Base-by-base conservation (phyloP, 805 yeast species). In the Wickerhamomyces subpelliculosus region DNA sequence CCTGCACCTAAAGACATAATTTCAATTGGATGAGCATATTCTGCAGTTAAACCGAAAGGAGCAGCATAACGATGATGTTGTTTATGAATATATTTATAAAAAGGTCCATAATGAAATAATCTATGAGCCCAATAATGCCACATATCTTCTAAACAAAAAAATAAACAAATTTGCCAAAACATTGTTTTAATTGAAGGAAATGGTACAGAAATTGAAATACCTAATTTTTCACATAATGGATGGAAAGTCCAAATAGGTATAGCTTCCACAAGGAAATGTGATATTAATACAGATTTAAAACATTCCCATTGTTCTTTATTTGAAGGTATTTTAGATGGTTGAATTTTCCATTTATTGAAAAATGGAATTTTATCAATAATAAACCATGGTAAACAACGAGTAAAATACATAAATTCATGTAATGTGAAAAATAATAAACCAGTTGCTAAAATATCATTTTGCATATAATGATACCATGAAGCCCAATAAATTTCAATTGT, bases 121-220 rank as follows among this genome's bases (percentile, higher is more conserved):
- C 97, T 79, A 65, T 90, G 98, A 60, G 84, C 81, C 84, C 93
- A 84, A 71, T 90, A 90, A 65, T 90, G 98, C 97, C 97, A 93
- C 47, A 85, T 70, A 59, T 90, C 98, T 65, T 90, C 98, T 46
- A 84, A 62, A 32, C 86, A 72, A 61, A 90, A 90, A 66, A 90
- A 86, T 14, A 86, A 52, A 14, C 75, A 70, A 40, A 89, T 72
- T 62, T 90, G 97, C 37, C 65, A 54, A 19, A 65, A 58, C 64
- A 85, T 78, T 23, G 74, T 74, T 38, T 62, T 61, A 55, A 67
- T 51, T 12, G 75, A 55, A 35, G 97, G 97, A 73, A 90, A 88
- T 16, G 97, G 97, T 13, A 88, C 95, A 20, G 72, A 67, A 53
- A 78, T 75, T 11, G 80, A 64, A 50, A 93, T 84, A 44, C 95